Percentiles rank a stretch among this genome's conserved stretches.
These are phyloP conservation scores for Aspergillus jensenii DNA, from an alignment of 2,329 filamentous ascomycete species.

Conservation along the genomic window DNA sequence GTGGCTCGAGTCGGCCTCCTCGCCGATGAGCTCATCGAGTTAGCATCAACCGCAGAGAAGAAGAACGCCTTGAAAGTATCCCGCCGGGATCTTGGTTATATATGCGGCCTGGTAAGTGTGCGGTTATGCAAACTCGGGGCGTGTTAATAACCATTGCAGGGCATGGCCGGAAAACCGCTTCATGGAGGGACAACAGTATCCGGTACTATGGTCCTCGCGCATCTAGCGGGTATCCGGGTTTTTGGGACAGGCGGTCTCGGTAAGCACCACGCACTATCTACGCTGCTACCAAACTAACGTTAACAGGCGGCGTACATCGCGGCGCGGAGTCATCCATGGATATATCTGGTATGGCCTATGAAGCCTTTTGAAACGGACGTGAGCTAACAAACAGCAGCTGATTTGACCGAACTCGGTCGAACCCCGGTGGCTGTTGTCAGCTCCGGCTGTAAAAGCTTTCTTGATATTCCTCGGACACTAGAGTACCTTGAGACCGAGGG, in stretches of 20 bases:
- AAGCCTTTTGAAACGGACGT: not conserved
- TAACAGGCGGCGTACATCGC: conserved; percentile 76
- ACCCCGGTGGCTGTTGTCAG: conserved; percentile 86
- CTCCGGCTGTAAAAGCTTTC: conserved; percentile 92
- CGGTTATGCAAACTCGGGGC: not conserved
- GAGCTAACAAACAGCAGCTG: conserved; percentile 53
- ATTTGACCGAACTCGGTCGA: conserved; percentile 88
- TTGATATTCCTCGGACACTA: conserved; percentile 86
- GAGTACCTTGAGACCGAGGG: conserved; percentile 72
- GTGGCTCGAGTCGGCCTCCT: conserved; percentile 76
- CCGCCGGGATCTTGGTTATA: conserved; percentile 78
- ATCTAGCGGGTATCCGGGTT: conserved; percentile 82
- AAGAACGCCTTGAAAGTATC: conserved; percentile 77
- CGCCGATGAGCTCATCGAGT: conserved; percentile 68
- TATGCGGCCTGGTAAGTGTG: conserved; percentile 68
- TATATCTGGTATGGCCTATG: conserved; percentile 60
- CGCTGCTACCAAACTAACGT: conserved; percentile 15
- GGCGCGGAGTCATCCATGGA: conserved; percentile 86
- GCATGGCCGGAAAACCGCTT: conserved; percentile 64
- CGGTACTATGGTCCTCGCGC: conserved; percentile 86
- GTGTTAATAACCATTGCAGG: conserved; percentile 42
- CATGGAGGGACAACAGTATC: conserved; percentile 93
- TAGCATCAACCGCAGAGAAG: conserved; percentile 65
- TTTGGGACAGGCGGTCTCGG: conserved; percentile 92
- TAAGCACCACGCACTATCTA: conserved; percentile 18